A percentile compares a stretch with the other conserved stretches of the same genome.
These are phyloP conservation scores for Nicotiana attenuata DNA, from an alignment of 257 asterid genomes.

Conservation along the genomic window DNA sequence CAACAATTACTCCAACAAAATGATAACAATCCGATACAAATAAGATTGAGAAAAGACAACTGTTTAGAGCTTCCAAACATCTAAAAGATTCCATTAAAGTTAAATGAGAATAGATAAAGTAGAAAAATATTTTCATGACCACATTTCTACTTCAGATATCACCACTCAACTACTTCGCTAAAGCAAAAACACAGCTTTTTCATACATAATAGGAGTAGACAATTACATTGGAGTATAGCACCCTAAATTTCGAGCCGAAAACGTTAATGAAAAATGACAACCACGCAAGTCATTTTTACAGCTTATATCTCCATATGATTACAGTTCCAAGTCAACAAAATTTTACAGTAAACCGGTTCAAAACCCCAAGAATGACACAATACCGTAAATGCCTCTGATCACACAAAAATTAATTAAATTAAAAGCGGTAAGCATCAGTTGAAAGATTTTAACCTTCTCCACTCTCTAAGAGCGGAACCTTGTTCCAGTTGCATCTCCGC, in stretches of 20 bases:
- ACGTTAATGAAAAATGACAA: not conserved
- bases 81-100: too few relatives aligned
- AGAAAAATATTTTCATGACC: not conserved
- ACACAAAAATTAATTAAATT: not conserved
- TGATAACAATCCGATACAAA: not conserved
- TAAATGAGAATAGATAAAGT: not conserved
- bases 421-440: not conserved
- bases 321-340: too few relatives aligned
- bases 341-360: too few relatives aligned
- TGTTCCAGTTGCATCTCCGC: conserved; percentile 51
- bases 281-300: not conserved
- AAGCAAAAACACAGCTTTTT: not conserved
- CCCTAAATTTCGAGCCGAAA: not conserved
- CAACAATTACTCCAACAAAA: not conserved
- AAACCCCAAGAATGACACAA: too few relatives aligned
- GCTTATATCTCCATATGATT: too few relatives aligned
- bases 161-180: too few relatives aligned
- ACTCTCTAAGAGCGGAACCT: conserved; percentile 69
- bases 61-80: not conserved
- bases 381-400: not conserved
- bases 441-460: conserved; percentile 56
- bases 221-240: too few relatives aligned
- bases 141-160: not conserved
- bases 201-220: too few relatives aligned
- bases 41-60: not conserved